Evolutionary conservation across 257 asterid species (phyloP).

Genomic region (Solanum tarijense): DNA sequence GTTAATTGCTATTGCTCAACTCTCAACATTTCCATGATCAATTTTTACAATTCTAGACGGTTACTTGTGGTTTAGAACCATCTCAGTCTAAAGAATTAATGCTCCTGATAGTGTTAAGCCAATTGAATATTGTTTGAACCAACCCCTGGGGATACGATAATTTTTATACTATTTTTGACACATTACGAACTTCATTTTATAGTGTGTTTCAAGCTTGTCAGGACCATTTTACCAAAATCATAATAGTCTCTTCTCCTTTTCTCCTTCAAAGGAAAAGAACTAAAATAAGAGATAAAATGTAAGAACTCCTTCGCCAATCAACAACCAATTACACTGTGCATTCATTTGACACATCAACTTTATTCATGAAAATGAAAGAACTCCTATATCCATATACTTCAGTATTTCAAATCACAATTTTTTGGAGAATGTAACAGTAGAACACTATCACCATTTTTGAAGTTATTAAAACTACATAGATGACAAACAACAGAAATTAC

Average conservation of each 20-base stretch:
- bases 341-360: not conserved
- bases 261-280: not conserved
- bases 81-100: not conserved
- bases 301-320: not conserved
- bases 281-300: not conserved
- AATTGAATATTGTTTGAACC: not conserved
- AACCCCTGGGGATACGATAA: not conserved
- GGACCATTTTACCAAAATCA: not conserved
- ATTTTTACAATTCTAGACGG: not conserved
- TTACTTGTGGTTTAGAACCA: not conserved
- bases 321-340: not conserved
- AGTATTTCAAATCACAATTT: not conserved
- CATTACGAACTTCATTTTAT: not conserved
- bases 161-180: not conserved
- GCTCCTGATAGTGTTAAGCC: not conserved
- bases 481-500: not conserved
- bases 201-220: not conserved
- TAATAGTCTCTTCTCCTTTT: not conserved
- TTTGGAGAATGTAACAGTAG: not conserved
- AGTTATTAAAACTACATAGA: not conserved
- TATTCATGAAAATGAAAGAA: not conserved
- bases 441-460: not conserved
- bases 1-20: not conserved
- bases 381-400: not conserved
- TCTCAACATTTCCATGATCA: not conserved